Base-by-base conservation (phyloP, 1,284 basidiomycete genomes). In the Trametes pubescens region DNA sequence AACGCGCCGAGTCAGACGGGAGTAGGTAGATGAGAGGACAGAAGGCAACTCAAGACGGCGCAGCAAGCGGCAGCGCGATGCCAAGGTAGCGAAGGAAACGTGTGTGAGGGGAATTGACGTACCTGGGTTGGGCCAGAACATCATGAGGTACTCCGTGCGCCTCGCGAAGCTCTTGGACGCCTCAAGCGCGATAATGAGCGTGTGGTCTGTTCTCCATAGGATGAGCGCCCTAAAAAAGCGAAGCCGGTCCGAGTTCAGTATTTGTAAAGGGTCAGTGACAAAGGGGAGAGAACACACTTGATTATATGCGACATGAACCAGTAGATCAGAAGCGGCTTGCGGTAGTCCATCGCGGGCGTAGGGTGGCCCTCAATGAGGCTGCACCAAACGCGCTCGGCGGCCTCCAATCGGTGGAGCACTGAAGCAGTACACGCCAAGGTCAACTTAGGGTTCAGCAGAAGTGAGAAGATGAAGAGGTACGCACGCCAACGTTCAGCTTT, bases 301-400 rank as follows among this genome's bases (percentile, higher is more conserved):
- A 79, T 81, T 53, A 90, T 82, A 72, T 92, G 89, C n/a, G 84
- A 83, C 87, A 91, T 89, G 70, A 91, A 90, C 90, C 89, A 92
- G 73, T 89, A 90, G 35, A 87, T 81, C 71, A 88, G 89, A 74
- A 89, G 88, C 6, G 89, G 90, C 53, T 89, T 77, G 21, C 55
- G 48, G 56, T 57, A 65, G 38, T 64, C 60, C 24, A 48, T 56
- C 16, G 59, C 51, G 10, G 51, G 53, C 6, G 47, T 52, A 3
- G 40, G 51, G 14, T 54, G 26, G 2, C 57, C 62, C 10, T 55
- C 21, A 4, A 62, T 22, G 40, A 64, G 59, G 14, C 26, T 46
- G 9, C 48, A 37, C 60, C 65, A 61, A 34, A 67, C 57, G 35
- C 52, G 55, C 22, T 62, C 46, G 0, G 65, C 62, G 11, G 61